Percentiles rank a stretch among this genome's conserved stretches.
Evolutionary conservation across 257 asterid genomes (phyloP).

Genomic region (Solanum chilense): DNA sequence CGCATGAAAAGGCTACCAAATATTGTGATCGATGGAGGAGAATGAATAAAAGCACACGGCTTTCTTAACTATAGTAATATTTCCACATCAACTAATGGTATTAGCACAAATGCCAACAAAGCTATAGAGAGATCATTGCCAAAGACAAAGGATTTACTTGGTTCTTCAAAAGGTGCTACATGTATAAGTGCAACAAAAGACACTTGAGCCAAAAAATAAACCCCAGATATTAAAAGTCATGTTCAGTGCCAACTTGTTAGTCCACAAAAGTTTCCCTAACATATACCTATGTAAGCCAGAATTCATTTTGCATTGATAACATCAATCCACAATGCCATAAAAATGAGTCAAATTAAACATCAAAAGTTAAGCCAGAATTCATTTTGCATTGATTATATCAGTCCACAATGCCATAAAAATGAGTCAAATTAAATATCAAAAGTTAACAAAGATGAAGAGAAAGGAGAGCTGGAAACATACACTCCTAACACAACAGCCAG

Average conservation of each 20-base stretch:
- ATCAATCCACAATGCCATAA: not conserved
- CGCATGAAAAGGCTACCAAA: not conserved
- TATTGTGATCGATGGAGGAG: not conserved
- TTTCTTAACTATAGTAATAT: not conserved
- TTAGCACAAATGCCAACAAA: not conserved
- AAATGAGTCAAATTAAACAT: not conserved
- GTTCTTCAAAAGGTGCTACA: not conserved
- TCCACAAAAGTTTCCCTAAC: not conserved
- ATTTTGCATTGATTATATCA: not conserved
- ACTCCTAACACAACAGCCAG: conserved; percentile 76
- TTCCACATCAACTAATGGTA: not conserved
- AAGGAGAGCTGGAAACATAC: conserved; percentile 15
- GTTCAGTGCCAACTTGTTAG: not conserved
- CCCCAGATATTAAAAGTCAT: not conserved
- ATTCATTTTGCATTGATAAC: not conserved
- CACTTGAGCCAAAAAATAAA: not conserved
- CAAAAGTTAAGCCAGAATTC: not conserved
- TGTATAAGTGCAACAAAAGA: not conserved
- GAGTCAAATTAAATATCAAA: not conserved
- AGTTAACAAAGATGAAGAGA: not conserved
- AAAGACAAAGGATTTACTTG: not conserved
- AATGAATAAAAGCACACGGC: not conserved
- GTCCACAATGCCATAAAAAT: not conserved
- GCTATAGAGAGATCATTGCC: not conserved
- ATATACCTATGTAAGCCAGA: not conserved